A percentile compares a stretch with the other conserved stretches of the same genome.
phyloP scores from a whole-genome alignment of 306 rosid species.

The Neltuma alba region DNA sequence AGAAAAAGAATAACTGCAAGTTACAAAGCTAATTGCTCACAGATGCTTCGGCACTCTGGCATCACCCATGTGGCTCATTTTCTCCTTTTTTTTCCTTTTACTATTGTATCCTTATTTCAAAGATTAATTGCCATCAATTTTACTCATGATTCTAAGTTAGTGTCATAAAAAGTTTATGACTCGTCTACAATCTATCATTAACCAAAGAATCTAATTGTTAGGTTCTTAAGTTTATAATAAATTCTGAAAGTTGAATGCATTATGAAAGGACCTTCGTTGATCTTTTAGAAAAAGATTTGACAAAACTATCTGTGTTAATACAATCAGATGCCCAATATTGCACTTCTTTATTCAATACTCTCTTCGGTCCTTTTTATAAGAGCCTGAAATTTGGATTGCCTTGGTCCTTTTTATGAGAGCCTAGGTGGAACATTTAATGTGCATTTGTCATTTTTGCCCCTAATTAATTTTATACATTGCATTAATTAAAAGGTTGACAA shows the following conservation, averaged over 20 bases:
- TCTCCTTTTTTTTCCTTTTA: neutral
- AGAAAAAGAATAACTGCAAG: slow-evolving; percentile 21
- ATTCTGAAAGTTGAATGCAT: neutral
- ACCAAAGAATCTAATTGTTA: neutral
- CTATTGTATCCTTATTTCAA: slow-evolving; percentile 1
- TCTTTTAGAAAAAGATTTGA: neutral
- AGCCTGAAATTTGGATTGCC: too few relatives aligned
- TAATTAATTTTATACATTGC: too few relatives aligned
- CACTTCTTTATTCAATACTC: neutral
- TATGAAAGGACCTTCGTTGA: neutral
- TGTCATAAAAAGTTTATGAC: neutral
- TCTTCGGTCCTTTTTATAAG: too few relatives aligned
- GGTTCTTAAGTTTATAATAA: slow-evolving; percentile 3
- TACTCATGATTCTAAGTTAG: neutral
- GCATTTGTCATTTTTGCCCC: too few relatives aligned
- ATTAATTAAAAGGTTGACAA: too few relatives aligned
- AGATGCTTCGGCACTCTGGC: neutral
- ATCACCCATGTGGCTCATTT: neutral
- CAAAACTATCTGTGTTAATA: neutral
- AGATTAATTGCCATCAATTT: neutral
- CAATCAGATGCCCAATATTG: neutral
- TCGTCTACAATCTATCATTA: neutral
- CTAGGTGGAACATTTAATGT: too few relatives aligned
- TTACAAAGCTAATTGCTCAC: neutral
- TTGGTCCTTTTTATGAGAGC: too few relatives aligned